Evolutionary conservation across 495 filamentous ascomycete species (phyloP), one percentile per base, ranked within the genome.

Genomic region (Aspergillus panamensis): DNA sequence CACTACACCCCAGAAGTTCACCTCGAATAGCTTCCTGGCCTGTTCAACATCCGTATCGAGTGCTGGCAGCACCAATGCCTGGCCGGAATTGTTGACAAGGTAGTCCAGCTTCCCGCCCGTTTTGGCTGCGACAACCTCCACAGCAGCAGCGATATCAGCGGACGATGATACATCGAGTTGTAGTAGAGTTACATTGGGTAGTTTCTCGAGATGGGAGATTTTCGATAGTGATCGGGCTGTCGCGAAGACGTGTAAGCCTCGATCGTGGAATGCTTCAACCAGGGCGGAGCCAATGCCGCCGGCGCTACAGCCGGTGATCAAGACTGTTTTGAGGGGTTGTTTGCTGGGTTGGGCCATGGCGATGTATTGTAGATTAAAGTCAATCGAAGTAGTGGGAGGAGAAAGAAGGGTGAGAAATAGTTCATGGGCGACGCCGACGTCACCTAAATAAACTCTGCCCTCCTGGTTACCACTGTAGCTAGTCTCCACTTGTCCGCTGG

Each of bases 11-110:
- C 83, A 87, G 40, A 87, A 78, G 63, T 88, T 88, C 29, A 82
- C 79, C 52, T 87, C 84, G 48, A 83, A 87, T 0, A 84, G 76
- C 45, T 69, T 65, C 58, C 76, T 80, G 1, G 81, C 81, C 25
- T 77, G 72, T 5, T 77, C 66, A 0, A 85, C 53, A 33, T 74
- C 68, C 25, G 79, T 72, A 59, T 87, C 84, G 4, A 82, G 69
- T 5, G 76, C 73, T 0, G 85, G 84, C 54, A 73, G 69, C 6
- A 79, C 77, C 59, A 79, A 71, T 2, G 69, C 74, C 43, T 73
- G 73, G 32, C 85, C 85, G 21, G 84, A 85, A 62, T 88, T 88
- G 67, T 89, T 89, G 54, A 89, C 77, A n/a, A 88, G 75, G 50
- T 80, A 78, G 65, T 87, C 82, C n/a, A 89, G 70, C 49, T 65